Conservation (phyloP, 202 grass and related monocot genomes). For the Saccharum hybrid region DNA sequence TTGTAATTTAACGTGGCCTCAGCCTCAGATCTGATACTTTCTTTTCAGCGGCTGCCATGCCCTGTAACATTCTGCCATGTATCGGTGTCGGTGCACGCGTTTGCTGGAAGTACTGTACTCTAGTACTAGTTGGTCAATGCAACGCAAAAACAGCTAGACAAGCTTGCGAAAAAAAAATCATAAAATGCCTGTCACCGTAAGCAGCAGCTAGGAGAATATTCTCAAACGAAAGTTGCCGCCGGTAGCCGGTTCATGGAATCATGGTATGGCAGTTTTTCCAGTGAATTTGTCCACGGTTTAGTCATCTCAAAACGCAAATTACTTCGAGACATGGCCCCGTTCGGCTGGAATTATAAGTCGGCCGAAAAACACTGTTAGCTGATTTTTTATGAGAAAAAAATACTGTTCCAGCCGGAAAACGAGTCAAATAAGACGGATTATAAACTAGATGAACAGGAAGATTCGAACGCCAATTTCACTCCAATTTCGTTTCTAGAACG, state of each 20-base stretch:
- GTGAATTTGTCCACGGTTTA: too few relatives aligned
- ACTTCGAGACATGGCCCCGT: too few relatives aligned
- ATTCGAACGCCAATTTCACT: background rate
- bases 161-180: background rate
- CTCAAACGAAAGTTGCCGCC: background rate
- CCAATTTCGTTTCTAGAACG: constrained; percentile 26
- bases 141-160: constrained; percentile 7
- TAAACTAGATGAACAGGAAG: too few relatives aligned
- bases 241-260: background rate
- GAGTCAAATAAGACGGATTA: too few relatives aligned
- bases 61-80: background rate
- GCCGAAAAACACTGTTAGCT: too few relatives aligned
- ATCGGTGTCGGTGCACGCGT: constrained; percentile 34
- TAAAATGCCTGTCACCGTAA: background rate
- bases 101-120: background rate
- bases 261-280: too few relatives aligned
- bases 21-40: constrained; percentile 37
- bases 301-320: background rate
- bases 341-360: too few relatives aligned
- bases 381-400: too few relatives aligned
- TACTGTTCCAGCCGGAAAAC: too few relatives aligned
- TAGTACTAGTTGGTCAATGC: constrained; percentile 22
- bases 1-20: too few relatives aligned
- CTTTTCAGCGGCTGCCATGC: background rate
- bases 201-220: background rate